Evolutionary conservation across 2,329 filamentous ascomycete species (phyloP).

Genomic region (Camptophora hylomeconis): DNA sequence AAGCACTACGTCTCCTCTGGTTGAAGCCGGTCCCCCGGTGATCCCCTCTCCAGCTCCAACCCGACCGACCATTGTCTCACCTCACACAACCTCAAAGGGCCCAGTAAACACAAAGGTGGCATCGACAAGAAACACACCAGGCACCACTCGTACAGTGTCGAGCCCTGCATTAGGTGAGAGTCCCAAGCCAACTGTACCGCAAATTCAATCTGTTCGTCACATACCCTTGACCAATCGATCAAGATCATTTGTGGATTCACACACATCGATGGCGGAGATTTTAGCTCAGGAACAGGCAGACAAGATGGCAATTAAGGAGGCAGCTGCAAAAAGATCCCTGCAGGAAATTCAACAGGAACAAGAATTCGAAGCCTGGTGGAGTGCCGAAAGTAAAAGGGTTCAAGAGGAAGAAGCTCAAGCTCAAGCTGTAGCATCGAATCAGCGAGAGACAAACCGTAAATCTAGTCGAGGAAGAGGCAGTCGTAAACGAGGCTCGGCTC

Average conservation of each 20-base stretch:
- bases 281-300: slow-evolving; percentile 76
- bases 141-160: slow-evolving; percentile 6
- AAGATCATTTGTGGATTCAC: slow-evolving; percentile 16
- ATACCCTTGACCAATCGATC: slow-evolving; percentile 20
- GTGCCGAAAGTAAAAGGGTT: slow-evolving; percentile 63
- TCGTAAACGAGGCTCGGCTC: slow-evolving; percentile 13
- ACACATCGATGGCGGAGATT: slow-evolving; percentile 68
- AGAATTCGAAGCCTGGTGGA: slow-evolving; percentile 95
- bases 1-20: not conserved
- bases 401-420: slow-evolving; percentile 46
- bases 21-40: slow-evolving; percentile 18
- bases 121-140: slow-evolving; percentile 5
- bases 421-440: slow-evolving; percentile 9
- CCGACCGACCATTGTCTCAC: not conserved
- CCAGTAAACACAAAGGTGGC: not conserved
- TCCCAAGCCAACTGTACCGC: slow-evolving; percentile 20
- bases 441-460: too few relatives aligned
- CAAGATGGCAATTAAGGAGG: slow-evolving; percentile 69
- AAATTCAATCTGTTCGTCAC: slow-evolving; percentile 35
- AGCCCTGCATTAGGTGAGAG: slow-evolving; percentile 16
- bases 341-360: slow-evolving; percentile 96
- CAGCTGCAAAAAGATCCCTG: slow-evolving; percentile 68
- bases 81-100: not conserved
- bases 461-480: slow-evolving; percentile 23
- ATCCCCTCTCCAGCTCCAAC: slow-evolving; percentile 9